Evolutionary conservation across 192 early-diverging fungal genomes (phyloP).

Genomic region (Backusella macrospora): DNA sequence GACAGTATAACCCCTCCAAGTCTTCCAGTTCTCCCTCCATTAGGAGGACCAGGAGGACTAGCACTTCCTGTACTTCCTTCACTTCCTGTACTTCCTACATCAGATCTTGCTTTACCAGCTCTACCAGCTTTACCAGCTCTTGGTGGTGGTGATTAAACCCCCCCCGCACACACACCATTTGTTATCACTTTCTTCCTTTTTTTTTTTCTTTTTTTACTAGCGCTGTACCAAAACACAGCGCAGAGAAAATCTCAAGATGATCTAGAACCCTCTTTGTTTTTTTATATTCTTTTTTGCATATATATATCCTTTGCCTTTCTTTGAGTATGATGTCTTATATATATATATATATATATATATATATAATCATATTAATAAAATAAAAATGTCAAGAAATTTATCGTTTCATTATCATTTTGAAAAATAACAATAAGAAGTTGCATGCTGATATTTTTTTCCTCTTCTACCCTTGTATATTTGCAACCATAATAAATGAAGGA

Average conservation of each 20-base stretch:
- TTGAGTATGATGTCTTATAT: too few species aligned
- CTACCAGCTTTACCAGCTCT: background rate
- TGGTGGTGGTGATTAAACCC: background rate
- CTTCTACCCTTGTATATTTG: too few species aligned
- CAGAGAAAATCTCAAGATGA: background rate
- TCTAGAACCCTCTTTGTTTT: background rate
- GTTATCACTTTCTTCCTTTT: background rate
- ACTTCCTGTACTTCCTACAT: background rate
- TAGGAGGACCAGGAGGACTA: background rate
- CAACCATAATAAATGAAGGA: too few species aligned
- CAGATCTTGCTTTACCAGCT: background rate
- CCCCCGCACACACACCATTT: too few species aligned
- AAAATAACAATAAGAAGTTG: too few species aligned
- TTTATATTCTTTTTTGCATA: background rate
- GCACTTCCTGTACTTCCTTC: background rate
- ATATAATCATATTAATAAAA: background rate
- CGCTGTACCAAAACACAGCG: background rate
- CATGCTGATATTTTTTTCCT: too few species aligned
- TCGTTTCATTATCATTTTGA: too few species aligned
- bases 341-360: too few species aligned
- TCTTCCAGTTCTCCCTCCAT: background rate
- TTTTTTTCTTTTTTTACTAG: background rate
- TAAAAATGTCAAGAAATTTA: background rate
- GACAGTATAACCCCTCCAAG: background rate
- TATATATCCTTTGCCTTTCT: background rate